phyloP scores from a whole-genome alignment of 371 early-diverging fungal genomes.

The Lichtheimia ornata region DNA sequence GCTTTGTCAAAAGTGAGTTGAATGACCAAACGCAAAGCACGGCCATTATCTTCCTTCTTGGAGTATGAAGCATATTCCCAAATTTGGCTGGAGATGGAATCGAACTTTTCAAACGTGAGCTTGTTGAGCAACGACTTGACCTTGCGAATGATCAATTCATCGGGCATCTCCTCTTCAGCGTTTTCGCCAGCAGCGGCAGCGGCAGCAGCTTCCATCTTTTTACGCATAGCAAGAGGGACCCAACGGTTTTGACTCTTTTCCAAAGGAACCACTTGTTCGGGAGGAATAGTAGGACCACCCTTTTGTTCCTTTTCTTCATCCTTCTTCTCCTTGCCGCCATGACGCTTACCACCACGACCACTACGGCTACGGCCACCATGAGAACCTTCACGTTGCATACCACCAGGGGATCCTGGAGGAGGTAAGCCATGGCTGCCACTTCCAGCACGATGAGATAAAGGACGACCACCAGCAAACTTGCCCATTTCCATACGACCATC shows the following conservation, averaged over 20 bases:
- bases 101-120: slow-evolving; percentile 93
- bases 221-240: slow-evolving; percentile 61
- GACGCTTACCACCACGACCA: slow-evolving; percentile 57
- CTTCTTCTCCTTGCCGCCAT: slow-evolving; percentile 37
- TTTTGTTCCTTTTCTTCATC: slow-evolving; percentile 22
- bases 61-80: slow-evolving; percentile 75
- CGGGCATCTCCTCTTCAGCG: slow-evolving; percentile 35
- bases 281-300: slow-evolving; percentile 62
- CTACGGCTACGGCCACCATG: slow-evolving; percentile 54
- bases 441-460: slow-evolving; percentile 51
- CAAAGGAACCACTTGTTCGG: slow-evolving; percentile 73
- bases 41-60: slow-evolving; percentile 66
- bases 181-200: slow-evolving; percentile 16
- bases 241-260: slow-evolving; percentile 85
- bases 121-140: slow-evolving; percentile 92
- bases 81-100: slow-evolving; percentile 81
- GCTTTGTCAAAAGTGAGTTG: slow-evolving; percentile 92
- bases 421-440: slow-evolving; percentile 49
- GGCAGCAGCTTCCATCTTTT: slow-evolving; percentile 16
- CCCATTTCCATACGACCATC: slow-evolving; percentile 52
- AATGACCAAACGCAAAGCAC: slow-evolving; percentile 78
- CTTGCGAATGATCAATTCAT: slow-evolving; percentile 75
- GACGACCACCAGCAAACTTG: slow-evolving; percentile 49
- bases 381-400: slow-evolving; percentile 59
- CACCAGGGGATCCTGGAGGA: slow-evolving; percentile 51